Conservation (phyloP, 768 basidiomycete genomes). For the Pleurotus cornucopiae region DNA sequence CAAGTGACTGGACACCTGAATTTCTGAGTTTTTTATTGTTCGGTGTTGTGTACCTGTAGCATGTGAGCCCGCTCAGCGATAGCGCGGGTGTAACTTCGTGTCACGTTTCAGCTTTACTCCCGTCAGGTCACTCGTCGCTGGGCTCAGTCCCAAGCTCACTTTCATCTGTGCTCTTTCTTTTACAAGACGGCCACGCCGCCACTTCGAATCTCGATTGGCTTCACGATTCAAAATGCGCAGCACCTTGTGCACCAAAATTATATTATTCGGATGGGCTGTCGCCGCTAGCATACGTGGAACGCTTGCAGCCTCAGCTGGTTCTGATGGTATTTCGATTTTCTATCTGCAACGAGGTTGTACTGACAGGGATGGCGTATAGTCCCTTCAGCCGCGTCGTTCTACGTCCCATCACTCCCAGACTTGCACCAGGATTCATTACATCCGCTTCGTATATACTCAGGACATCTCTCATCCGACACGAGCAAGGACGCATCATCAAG, state of each 20-base stretch:
- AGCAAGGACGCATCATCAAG: conserved; percentile 41
- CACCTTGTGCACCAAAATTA: conserved; percentile 1
- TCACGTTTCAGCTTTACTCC: not conserved
- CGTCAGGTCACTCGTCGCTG: not conserved
- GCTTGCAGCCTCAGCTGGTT: not conserved
- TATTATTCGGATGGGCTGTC: not conserved
- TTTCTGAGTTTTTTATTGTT: not conserved
- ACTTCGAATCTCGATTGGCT: not conserved
- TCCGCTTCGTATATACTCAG: conserved; percentile 78
- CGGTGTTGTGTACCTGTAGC: not conserved
- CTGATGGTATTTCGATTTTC: not conserved
- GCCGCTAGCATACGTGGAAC: not conserved
- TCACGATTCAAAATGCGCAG: conserved; percentile 4
- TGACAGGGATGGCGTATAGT: conserved; percentile 31
- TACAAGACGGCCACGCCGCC: not conserved
- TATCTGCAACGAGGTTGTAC: not conserved
- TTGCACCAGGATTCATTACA: conserved; percentile 67
- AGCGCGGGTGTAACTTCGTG: not conserved
- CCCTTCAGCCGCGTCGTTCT: conserved; percentile 81
- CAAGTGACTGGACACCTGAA: conserved; percentile 3
- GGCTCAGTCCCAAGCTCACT: not conserved
- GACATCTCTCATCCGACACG: conserved; percentile 81
- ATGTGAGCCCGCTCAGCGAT: not conserved
- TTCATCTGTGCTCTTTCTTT: not conserved
- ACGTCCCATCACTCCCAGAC: conserved; percentile 71